A percentile compares a stretch with the other conserved stretches of the same genome.
Conservation (phyloP, 2,329 filamentous ascomycete species). For the Pseudocercospora crystallina region DNA sequence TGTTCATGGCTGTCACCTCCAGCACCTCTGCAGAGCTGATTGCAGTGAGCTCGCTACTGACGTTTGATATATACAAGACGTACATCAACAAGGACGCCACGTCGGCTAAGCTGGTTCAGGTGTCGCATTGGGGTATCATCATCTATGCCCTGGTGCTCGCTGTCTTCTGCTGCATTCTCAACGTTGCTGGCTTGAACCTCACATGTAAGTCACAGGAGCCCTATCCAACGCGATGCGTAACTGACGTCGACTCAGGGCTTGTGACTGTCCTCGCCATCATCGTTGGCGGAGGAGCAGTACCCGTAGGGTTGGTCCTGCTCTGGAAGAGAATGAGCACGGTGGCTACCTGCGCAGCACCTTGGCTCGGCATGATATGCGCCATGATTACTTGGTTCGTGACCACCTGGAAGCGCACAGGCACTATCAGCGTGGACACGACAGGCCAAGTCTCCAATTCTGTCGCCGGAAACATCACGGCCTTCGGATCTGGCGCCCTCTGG, state of each 20-base stretch:
- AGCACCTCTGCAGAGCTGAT: slow-evolving; percentile 39
- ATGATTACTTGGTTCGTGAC: slow-evolving; percentile 47
- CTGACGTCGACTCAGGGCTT: slow-evolving; percentile 23
- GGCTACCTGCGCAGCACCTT: slow-evolving; percentile 48
- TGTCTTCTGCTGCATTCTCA: slow-evolving; percentile 40
- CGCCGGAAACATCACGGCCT: slow-evolving; percentile 35
- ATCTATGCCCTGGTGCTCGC: slow-evolving; percentile 43
- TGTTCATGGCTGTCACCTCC: slow-evolving; percentile 38
- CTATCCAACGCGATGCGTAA: no score
- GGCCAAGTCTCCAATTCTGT: slow-evolving; percentile 40
- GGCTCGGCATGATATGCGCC: slow-evolving; percentile 46
- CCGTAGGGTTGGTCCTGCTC: slow-evolving; percentile 45
- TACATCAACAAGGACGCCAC: slow-evolving; percentile 41
- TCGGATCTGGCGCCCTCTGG: slow-evolving; percentile 31
- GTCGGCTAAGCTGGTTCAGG: slow-evolving; percentile 39
- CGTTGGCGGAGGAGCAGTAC: slow-evolving; percentile 46
- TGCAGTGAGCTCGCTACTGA: slow-evolving; percentile 37
- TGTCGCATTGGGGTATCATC: slow-evolving; percentile 43
- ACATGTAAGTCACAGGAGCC: slow-evolving; percentile 28
- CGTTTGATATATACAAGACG: slow-evolving; percentile 47
- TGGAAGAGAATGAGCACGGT: slow-evolving; percentile 49
- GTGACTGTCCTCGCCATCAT: slow-evolving; percentile 42
- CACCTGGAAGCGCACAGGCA: slow-evolving; percentile 37
- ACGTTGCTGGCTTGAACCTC: slow-evolving; percentile 41
- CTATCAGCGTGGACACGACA: slow-evolving; percentile 41